Evolutionary conservation across 768 basidiomycete genomes (phyloP).

Genomic region (Boletus reticuloceps): DNA sequence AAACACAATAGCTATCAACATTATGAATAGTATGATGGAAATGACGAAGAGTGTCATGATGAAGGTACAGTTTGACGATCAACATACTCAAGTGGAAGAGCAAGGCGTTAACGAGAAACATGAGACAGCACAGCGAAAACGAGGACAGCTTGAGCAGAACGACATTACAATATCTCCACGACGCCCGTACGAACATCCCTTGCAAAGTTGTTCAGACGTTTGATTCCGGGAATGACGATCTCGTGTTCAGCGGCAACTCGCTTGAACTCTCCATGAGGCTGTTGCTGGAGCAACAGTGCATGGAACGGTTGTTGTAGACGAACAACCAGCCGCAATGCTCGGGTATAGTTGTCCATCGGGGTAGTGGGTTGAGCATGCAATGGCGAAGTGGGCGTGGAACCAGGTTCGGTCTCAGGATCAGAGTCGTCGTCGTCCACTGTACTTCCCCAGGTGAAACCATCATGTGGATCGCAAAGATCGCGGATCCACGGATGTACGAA

Average conservation of each 20-base stretch:
- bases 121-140: too few relatives aligned
- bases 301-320: constrained; percentile 4
- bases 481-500: constrained; percentile 9
- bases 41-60: too few relatives aligned
- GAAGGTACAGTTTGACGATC: too few relatives aligned
- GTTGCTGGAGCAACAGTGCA: neutral
- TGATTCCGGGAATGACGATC: neutral
- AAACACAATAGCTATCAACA: too few relatives aligned
- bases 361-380: neutral
- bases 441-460: neutral
- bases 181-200: neutral
- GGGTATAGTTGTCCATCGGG: neutral
- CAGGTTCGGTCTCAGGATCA: neutral
- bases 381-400: neutral
- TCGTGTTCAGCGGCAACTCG: neutral
- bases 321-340: constrained; percentile 1
- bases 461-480: neutral
- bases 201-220: neutral
- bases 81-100: too few relatives aligned
- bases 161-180: too few relatives aligned
- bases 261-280: neutral
- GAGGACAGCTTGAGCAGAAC: too few relatives aligned
- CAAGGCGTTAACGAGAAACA: too few relatives aligned
- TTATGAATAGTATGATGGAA: too few relatives aligned
- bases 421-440: neutral